Evolutionary conservation across 768 basidiomycete genomes (phyloP), one percentile per base, ranked within the genome.

Genomic region (Filobasidium wieringae): DNA sequence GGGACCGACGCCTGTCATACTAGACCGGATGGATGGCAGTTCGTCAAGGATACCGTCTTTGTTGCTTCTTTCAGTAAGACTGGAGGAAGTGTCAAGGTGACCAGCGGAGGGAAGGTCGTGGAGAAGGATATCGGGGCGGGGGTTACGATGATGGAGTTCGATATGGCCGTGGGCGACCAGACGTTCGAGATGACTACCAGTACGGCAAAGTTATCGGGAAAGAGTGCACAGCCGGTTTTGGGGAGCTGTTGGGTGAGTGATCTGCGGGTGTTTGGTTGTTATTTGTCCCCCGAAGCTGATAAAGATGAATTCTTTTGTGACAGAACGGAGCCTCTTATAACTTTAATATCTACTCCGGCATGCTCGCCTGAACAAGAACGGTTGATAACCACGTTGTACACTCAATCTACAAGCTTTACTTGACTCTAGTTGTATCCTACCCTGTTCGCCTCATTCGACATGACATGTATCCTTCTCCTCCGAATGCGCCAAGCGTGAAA

Each of bases 301-400:
- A 12, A 27, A 24, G 24, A 51, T 43, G 26, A n/a, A 31, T 17
- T 6, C 31, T 2, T 33, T 57, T 22, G 34, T 30, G n/a, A 19
- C 56, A 68, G 68, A 67, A 67, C 36, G 67, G 69, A 12, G 70
- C 67, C 6, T n/a, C n/a, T n/a, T 73, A 73, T 61, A 73, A 73
- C 64, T 73, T 64, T 63, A 72, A 73, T 53, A 68, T 68, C 57
- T 66, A 70, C 47, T 60, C 68, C 4, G 69, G 68, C 4, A 36
- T 52, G 26, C 26, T 52, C 6, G 6, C 6, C 4, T 52, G 22
- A 30, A 49, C n/a, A n/a, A n/a, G n/a, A n/a, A n/a, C n/a, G n/a
- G n/a, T n/a, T n/a, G n/a, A n/a, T n/a, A n/a, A n/a, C n/a, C n/a
- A n/a, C n/a, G n/a, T n/a, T n/a, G n/a, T n/a, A n/a, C n/a, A n/a